These are phyloP conservation scores for Alternaria sp. DNA, from an alignment of 2,329 filamentous ascomycete species.

Conservation along the genomic window DNA sequence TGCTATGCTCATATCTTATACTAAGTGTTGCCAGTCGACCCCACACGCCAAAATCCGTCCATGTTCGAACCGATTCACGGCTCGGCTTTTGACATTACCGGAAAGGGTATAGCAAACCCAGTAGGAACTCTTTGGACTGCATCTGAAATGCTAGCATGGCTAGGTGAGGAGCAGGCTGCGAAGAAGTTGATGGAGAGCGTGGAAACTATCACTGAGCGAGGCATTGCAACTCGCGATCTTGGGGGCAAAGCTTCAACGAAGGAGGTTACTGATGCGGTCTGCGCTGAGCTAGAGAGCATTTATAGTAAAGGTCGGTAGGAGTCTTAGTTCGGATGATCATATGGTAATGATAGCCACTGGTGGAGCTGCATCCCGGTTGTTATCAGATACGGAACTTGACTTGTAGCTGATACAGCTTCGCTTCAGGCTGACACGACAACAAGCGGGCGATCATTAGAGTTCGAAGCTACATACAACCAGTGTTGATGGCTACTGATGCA, in stretches of 20 bases:
- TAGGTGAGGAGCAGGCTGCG: slow-evolving; percentile 63
- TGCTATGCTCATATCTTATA: not conserved
- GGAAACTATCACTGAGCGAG: slow-evolving; percentile 62
- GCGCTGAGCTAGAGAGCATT: slow-evolving; percentile 48
- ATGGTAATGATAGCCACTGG: not conserved
- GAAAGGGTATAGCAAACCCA: slow-evolving; percentile 65
- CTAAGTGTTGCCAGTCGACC: slow-evolving; percentile 60
- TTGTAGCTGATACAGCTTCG: not conserved
- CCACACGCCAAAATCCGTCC: slow-evolving; percentile 65
- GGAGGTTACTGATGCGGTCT: slow-evolving; percentile 56
- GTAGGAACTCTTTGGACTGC: slow-evolving; percentile 68
- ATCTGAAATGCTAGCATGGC: slow-evolving; percentile 66
- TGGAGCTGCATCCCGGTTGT: not conserved
- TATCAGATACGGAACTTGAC: not conserved
- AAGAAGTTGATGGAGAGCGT: slow-evolving; percentile 61
- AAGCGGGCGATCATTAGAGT: not conserved
- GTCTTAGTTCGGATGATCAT: not conserved
- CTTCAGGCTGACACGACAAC: not conserved
- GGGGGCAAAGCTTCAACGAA: slow-evolving; percentile 58
- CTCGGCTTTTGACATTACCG: slow-evolving; percentile 66
- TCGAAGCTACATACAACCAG: not conserved
- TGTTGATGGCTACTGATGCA: not conserved
- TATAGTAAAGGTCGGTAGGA: slow-evolving; percentile 10
- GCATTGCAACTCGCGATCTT: slow-evolving; percentile 63
- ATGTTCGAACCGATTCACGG: slow-evolving; percentile 71